A percentile compares a stretch with the other conserved stretches of the same genome.
Conservation (phyloP, 2,329 filamentous ascomycete species). For the Xylariaceae sp. region DNA sequence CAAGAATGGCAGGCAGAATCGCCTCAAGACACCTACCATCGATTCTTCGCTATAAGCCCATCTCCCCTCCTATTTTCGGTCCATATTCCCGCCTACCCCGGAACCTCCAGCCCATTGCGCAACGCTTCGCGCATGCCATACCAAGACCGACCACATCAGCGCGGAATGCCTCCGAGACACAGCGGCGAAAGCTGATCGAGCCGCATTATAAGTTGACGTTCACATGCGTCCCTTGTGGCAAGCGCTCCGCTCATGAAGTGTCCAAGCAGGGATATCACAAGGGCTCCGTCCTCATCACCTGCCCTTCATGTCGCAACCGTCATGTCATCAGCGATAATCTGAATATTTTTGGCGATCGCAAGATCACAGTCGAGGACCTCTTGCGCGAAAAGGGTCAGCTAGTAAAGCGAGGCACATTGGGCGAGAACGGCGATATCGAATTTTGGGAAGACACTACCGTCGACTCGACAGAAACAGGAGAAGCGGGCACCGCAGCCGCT, state of each 20-base stretch:
- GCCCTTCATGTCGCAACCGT: slow-evolving; percentile 77
- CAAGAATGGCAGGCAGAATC: slow-evolving; percentile 26
- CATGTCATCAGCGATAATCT: slow-evolving; percentile 93
- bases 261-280: slow-evolving; percentile 94
- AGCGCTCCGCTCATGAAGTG: slow-evolving; percentile 77
- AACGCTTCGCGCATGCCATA: slow-evolving; percentile 31
- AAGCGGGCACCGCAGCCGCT: neutral
- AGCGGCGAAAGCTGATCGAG: slow-evolving; percentile 36
- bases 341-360: slow-evolving; percentile 66
- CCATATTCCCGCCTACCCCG: slow-evolving; percentile 26
- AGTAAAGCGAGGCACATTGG: slow-evolving; percentile 66
- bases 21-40: slow-evolving; percentile 14
- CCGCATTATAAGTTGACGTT: slow-evolving; percentile 86
- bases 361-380: slow-evolving; percentile 71
- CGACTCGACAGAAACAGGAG: neutral
- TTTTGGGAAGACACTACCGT: slow-evolving; percentile 74
- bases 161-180: slow-evolving; percentile 13
- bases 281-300: slow-evolving; percentile 84
- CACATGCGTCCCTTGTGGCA: slow-evolving; percentile 81
- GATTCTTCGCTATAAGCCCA: slow-evolving; percentile 14
- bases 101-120: slow-evolving; percentile 24
- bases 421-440: slow-evolving; percentile 80
- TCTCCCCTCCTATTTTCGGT: slow-evolving; percentile 19
- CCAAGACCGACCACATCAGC: slow-evolving; percentile 25
- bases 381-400: slow-evolving; percentile 70